Evolutionary conservation across 2,329 filamentous ascomycete species (phyloP), one percentile per base, ranked within the genome.

Genomic region (Verticillium alfalfae): DNA sequence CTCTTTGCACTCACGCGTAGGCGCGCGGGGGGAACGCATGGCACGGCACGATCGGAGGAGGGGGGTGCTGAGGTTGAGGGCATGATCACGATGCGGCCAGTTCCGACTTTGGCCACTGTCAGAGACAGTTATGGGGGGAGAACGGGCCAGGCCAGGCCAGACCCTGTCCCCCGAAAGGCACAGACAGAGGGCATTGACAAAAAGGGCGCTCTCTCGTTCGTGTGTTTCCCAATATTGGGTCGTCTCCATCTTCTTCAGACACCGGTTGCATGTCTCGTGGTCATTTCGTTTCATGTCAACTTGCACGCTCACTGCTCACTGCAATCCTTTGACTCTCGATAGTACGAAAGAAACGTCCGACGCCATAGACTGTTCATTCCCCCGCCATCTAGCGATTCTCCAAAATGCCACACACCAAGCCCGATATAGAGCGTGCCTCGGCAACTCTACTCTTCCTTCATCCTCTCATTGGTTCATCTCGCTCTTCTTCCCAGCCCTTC

Each of bases 341-440:
- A 31, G 26, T 31, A 31, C 26, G 36, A 52, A 9, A 10, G 22
- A 22, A 31, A n/a, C 18, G 18, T 26, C 45, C 10, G 12, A 10
- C 5, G 10, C 18, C 9, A n/a, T 2, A 18, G 10, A 6, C 45
- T 9, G 9, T n/a, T 18, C 9, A 22, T 22, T 31, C 8, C 45
- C 22, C 45, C 22, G n/a, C 45, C 45, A 12, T 52, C 18, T 45
- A 4, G 26, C 26, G 4, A 9, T 45, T 16, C 39, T n/a, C 39
- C 39, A 16, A 39, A 16, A 39, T n/a, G 9, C 36, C 36, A 37
- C 3, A 52, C 45, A 52, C 45, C 45, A 52, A 52, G 45, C n/a
- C 45, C 45, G 45, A 52, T n/a, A 52, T 52, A 52, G 36, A 22
- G 18, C 56, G 39, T 59, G 62, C 58, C 63, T 64, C 63, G 61